Percentiles rank a stretch among this genome's conserved stretches.
Conservation (phyloP, 768 basidiomycete species). For the Tulasnella calospora region DNA sequence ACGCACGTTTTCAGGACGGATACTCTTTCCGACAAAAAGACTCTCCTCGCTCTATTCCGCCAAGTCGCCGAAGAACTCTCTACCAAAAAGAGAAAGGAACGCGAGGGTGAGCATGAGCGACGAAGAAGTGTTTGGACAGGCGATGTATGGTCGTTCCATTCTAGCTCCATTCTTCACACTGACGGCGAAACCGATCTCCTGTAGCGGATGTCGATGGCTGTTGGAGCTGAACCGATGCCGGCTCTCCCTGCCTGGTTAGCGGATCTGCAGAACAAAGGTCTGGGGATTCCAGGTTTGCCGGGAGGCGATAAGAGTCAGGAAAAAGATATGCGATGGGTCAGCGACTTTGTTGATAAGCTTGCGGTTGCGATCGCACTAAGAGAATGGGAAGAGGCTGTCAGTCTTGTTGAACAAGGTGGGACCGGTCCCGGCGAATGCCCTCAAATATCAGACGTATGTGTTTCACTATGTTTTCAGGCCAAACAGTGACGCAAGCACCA, state of each 20-base stretch:
- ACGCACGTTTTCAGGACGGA: constrained; percentile 91
- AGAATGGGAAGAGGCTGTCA: constrained; percentile 84
- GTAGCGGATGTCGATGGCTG: constrained; percentile 13
- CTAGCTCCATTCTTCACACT: neutral
- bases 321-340: constrained; percentile 77
- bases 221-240: constrained; percentile 42
- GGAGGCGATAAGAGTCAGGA: constrained; percentile 65
- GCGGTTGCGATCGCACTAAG: constrained; percentile 86
- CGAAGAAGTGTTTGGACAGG: constrained; percentile 54
- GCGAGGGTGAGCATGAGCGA: constrained; percentile 87
- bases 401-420: constrained; percentile 74
- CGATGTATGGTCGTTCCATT: constrained; percentile 35
- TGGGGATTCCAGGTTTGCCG: constrained; percentile 39
- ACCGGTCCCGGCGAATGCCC: neutral
- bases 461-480: neutral
- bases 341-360: constrained; percentile 86
- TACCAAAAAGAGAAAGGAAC: constrained; percentile 83
- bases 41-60: constrained; percentile 76
- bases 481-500: constrained; percentile 46
- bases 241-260: constrained; percentile 61
- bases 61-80: constrained; percentile 89
- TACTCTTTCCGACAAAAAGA: constrained; percentile 74
- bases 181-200: neutral
- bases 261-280: constrained; percentile 22
- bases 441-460: neutral